Evolutionary conservation across 805 yeast genomes (phyloP).

Genomic region (Cyberlindnera veronae): DNA sequence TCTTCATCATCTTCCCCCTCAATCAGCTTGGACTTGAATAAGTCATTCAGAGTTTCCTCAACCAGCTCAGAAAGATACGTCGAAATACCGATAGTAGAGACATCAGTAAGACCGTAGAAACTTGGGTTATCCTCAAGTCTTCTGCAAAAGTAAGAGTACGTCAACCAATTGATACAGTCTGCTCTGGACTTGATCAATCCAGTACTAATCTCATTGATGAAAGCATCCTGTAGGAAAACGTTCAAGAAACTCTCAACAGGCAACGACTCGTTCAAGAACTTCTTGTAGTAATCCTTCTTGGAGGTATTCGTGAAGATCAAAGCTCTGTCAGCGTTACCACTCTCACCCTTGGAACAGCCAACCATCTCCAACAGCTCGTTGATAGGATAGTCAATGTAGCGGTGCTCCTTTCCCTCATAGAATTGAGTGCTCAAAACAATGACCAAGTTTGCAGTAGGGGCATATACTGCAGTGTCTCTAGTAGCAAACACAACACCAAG

Average conservation of each 20-base stretch:
- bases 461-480: slow-evolving; percentile 47
- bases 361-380: slow-evolving; percentile 65
- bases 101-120: slow-evolving; percentile 74
- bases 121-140: slow-evolving; percentile 81
- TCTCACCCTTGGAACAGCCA: slow-evolving; percentile 35
- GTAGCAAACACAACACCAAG: slow-evolving; percentile 59
- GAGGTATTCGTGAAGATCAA: slow-evolving; percentile 54
- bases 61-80: slow-evolving; percentile 81
- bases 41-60: slow-evolving; percentile 64
- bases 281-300: slow-evolving; percentile 60
- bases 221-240: slow-evolving; percentile 56
- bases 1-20: slow-evolving; percentile 39
- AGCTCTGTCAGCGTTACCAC: slow-evolving; percentile 38
- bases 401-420: slow-evolving; percentile 70
- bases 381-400: slow-evolving; percentile 65
- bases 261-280: slow-evolving; percentile 67
- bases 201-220: slow-evolving; percentile 71
- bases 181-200: slow-evolving; percentile 64
- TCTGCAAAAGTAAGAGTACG: slow-evolving; percentile 79
- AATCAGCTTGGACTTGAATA: slow-evolving; percentile 57
- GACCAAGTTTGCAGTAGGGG: slow-evolving; percentile 53
- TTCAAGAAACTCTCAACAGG: slow-evolving; percentile 82
- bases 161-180: slow-evolving; percentile 88
- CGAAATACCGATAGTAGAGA: slow-evolving; percentile 65
- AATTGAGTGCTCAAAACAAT: slow-evolving; percentile 67